These are phyloP conservation scores for Garcia nutans DNA, from an alignment of 345 rosid species.

Conservation along the genomic window DNA sequence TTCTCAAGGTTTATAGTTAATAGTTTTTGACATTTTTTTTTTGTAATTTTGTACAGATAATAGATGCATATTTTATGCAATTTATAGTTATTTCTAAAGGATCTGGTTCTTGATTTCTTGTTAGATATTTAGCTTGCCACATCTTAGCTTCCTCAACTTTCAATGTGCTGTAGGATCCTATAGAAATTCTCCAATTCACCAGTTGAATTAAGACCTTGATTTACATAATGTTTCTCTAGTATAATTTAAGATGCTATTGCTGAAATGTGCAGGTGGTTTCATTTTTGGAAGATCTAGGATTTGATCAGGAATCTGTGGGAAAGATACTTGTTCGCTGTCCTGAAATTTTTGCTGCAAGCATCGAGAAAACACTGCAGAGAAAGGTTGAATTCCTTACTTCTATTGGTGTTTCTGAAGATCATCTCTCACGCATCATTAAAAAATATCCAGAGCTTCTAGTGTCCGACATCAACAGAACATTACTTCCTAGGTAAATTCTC, in stretches of 20 bases:
- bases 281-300: slow-evolving; percentile 65
- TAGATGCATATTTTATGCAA: not conserved
- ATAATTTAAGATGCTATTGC: slow-evolving; percentile 3
- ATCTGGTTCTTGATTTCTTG: not conserved
- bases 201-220: not conserved
- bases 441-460: slow-evolving; percentile 87
- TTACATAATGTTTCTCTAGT: not conserved
- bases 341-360: slow-evolving; percentile 63
- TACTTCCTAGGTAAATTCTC: slow-evolving; percentile 65
- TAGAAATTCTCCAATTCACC: not conserved
- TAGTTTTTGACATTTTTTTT: not conserved
- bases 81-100: not conserved
- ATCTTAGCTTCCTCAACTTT: not conserved
- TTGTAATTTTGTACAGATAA: not conserved
- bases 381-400: slow-evolving; percentile 58
- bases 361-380: slow-evolving; percentile 60
- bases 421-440: slow-evolving; percentile 63
- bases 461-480: slow-evolving; percentile 52
- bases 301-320: slow-evolving; percentile 53
- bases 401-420: slow-evolving; percentile 54
- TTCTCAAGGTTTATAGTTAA: slow-evolving; percentile 46
- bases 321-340: slow-evolving; percentile 75
- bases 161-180: not conserved
- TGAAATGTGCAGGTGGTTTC: slow-evolving; percentile 56
- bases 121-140: not conserved